Percentiles rank a stretch among this genome's conserved stretches.
Conservation (phyloP, 495 filamentous ascomycete species). For the Daldinia bambusicola region DNA sequence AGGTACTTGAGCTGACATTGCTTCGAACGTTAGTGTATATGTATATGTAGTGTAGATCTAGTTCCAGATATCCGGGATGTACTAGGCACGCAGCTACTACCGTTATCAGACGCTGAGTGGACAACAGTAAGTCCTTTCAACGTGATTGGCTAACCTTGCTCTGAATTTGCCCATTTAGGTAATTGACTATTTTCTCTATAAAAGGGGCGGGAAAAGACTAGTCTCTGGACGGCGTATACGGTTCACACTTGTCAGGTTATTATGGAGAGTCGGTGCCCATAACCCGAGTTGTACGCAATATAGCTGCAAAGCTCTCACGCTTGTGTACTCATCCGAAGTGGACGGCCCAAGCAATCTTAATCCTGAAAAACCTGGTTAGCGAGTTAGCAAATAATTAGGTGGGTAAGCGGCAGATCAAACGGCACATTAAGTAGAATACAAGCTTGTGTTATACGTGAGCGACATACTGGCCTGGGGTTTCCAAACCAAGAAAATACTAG, state of each 20-base stretch:
- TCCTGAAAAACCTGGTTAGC: neutral
- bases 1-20: too few relatives aligned
- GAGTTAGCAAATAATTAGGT: neutral
- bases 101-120: slow-evolving; percentile 23
- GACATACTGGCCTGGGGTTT: neutral
- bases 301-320: slow-evolving; percentile 13
- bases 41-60: neutral
- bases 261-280: slow-evolving; percentile 19
- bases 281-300: slow-evolving; percentile 21
- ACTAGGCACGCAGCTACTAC: slow-evolving; percentile 18
- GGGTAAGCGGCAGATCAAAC: slow-evolving; percentile 17
- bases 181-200: slow-evolving; percentile 27
- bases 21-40: too few relatives aligned
- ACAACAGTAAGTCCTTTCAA: slow-evolving; percentile 3
- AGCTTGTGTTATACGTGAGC: slow-evolving; percentile 20
- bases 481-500: neutral
- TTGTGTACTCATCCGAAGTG: slow-evolving; percentile 13
- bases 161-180: slow-evolving; percentile 42
- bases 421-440: slow-evolving; percentile 21
- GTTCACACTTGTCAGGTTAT: slow-evolving; percentile 19
- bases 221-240: slow-evolving; percentile 33
- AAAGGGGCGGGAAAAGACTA: slow-evolving; percentile 4
- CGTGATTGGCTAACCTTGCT: slow-evolving; percentile 26
- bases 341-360: slow-evolving; percentile 13
- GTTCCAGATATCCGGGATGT: slow-evolving; percentile 16